Conservation (phyloP, 2,329 filamentous ascomycete genomes). For the Sporothrix luriei region DNA sequence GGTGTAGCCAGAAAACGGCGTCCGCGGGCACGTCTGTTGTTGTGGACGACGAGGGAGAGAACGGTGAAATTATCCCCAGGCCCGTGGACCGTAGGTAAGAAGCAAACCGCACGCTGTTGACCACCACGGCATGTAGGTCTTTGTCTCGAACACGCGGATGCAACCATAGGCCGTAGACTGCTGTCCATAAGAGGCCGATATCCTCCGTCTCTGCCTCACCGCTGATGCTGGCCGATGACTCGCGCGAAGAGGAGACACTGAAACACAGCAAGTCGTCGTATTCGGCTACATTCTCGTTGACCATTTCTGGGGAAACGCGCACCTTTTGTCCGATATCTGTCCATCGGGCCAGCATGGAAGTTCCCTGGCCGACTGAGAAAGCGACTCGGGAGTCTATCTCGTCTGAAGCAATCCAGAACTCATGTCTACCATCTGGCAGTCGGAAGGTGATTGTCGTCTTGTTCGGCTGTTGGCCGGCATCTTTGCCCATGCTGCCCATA, state of each 20-base stretch:
- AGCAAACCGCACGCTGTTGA: constrained; percentile 28
- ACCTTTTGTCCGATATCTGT: constrained; percentile 25
- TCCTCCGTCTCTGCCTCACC: constrained; percentile 11
- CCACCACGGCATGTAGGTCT: constrained; percentile 31
- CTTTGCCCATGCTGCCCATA: constrained; percentile 29
- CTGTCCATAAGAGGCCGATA: constrained; percentile 31
- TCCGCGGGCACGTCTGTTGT: constrained; percentile 28
- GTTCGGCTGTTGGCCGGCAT: not conserved
- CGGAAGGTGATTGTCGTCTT: constrained; percentile 24
- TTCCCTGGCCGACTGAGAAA: constrained; percentile 27
- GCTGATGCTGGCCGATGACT: not conserved
- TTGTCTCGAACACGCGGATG: constrained; percentile 31
- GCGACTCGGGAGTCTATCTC: not conserved
- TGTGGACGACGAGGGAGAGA: constrained; percentile 25
- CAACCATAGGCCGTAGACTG: constrained; percentile 35
- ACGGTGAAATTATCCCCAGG: constrained; percentile 33
- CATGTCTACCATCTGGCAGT: constrained; percentile 33
- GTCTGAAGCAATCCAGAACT: constrained; percentile 29
- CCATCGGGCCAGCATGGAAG: constrained; percentile 30
- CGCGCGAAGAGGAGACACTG: not conserved
- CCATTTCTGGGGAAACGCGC: constrained; percentile 35
- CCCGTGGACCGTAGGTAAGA: constrained; percentile 34
- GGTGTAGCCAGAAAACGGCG: constrained; percentile 34
- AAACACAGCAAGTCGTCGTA: constrained; percentile 29
- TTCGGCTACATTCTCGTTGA: constrained; percentile 35